These are phyloP conservation scores for Monosporozyma aerobia DNA, from an alignment of 805 yeast genomes.

Conservation along the genomic window DNA sequence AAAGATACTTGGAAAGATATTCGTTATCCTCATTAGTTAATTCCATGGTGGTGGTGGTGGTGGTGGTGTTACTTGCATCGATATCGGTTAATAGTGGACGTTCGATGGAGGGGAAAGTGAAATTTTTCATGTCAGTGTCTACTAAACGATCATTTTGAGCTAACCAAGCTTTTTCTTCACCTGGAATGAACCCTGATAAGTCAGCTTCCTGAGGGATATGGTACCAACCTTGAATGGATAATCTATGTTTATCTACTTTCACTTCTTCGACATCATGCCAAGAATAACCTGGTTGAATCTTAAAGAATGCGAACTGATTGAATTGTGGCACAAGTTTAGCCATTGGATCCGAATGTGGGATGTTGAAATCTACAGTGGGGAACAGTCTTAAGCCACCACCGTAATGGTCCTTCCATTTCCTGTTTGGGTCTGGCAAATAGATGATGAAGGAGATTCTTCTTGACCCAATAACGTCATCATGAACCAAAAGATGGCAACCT, in stretches of 20 bases:
- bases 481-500: slow-evolving; percentile 89
- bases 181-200: slow-evolving; percentile 60
- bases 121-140: slow-evolving; percentile 59
- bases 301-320: slow-evolving; percentile 92
- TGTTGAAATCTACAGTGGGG: slow-evolving; percentile 80
- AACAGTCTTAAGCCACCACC: slow-evolving; percentile 89
- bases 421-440: slow-evolving; percentile 87
- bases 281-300: slow-evolving; percentile 90
- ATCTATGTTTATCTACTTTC: slow-evolving; percentile 76
- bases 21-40: not conserved
- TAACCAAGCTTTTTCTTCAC: slow-evolving; percentile 58
- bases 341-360: slow-evolving; percentile 71
- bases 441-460: slow-evolving; percentile 87
- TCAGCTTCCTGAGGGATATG: slow-evolving; percentile 95
- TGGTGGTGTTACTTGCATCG: not conserved
- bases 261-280: slow-evolving; percentile 99
- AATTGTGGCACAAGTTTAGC: slow-evolving; percentile 79
- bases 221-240: slow-evolving; percentile 97
- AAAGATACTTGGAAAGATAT: not conserved
- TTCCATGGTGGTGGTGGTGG: not conserved
- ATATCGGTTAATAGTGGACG: slow-evolving; percentile 46
- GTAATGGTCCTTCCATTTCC: slow-evolving; percentile 78
- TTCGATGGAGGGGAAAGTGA: slow-evolving; percentile 57
- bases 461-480: slow-evolving; percentile 96
- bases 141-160: slow-evolving; percentile 74